Evolutionary conservation across 1,284 basidiomycete species (phyloP), one percentile per base, ranked within the genome.

Genomic region (Paramarasmius palmivorus): DNA sequence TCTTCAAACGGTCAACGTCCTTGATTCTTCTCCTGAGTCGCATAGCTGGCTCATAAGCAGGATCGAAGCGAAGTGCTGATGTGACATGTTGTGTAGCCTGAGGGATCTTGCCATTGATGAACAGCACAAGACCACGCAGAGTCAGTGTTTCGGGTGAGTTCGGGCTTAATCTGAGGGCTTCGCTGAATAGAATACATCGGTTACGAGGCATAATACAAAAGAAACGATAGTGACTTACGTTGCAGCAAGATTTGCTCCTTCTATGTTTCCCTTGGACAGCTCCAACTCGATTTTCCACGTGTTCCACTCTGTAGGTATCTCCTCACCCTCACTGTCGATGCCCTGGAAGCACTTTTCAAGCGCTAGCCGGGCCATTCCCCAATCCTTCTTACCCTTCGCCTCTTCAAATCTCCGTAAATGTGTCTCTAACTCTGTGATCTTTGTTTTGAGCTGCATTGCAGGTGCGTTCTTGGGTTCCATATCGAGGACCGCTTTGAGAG

Each of bases 141-240:
- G 88, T 78, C n/a, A 95, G 78, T 9, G 85, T 84, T 55, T 95
- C 93, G 0, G 92, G 88, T 1, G 92, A 91, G 59, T 83, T 86
- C 4, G 84, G 73, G 50, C 87, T 81, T 44, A 83, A 63, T 46
- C 92, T 85, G 41, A 94, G 73, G 1, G 90, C 86, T 59, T 93
- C 90, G 60, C 88, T 93, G 53, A 50, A 37, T 32, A 54, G 54
- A 74, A 55, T 53, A n/a, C n/a, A n/a, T n/a, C n/a, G n/a, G n/a
- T n/a, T n/a, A n/a, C n/a, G n/a, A n/a, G n/a, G n/a, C n/a, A n/a
- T n/a, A n/a, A n/a, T n/a, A n/a, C n/a, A n/a, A n/a, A n/a, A n/a
- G n/a, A n/a, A n/a, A n/a, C n/a, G n/a, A n/a, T n/a, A n/a, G n/a
- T n/a, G n/a, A 74, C 82, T 57, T 63, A 90, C 90, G 86, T 90